Percentiles rank a stretch among this genome's conserved stretches.
These are phyloP conservation scores for Baudoinia panamericana DNA, from an alignment of 495 filamentous ascomycete genomes.

Conservation along the genomic window DNA sequence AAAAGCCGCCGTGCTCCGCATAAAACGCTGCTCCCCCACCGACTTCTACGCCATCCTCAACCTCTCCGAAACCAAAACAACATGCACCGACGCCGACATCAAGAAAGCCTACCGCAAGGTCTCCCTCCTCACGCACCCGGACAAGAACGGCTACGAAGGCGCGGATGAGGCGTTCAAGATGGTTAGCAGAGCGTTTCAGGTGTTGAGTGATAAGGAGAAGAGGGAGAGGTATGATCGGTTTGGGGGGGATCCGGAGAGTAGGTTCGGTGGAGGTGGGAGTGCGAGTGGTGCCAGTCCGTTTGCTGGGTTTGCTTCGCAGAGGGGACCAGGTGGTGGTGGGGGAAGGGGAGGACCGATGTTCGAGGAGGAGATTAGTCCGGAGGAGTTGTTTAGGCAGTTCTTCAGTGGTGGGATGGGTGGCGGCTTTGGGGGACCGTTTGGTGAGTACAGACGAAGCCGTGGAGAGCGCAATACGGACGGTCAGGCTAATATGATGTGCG, in stretches of 20 bases:
- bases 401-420: constrained; percentile 61
- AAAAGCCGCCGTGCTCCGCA: constrained; percentile 74
- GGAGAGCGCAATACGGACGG: neutral
- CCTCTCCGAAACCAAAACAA: constrained; percentile 43
- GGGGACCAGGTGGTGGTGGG: constrained; percentile 26
- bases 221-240: constrained; percentile 72
- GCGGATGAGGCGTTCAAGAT: constrained; percentile 97
- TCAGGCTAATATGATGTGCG: constrained; percentile 18
- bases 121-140: constrained; percentile 79
- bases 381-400: constrained; percentile 92
- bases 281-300: constrained; percentile 46
- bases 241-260: constrained; percentile 80
- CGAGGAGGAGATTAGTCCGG: constrained; percentile 86
- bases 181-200: constrained; percentile 84
- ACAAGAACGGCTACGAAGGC: constrained; percentile 95
- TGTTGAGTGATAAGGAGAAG: constrained; percentile 89
- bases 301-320: constrained; percentile 47
- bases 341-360: constrained; percentile 43
- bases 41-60: constrained; percentile 86
- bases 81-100: constrained; percentile 65
- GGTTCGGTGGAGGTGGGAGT: constrained; percentile 47
- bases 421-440: constrained; percentile 50
- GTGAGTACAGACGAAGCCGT: constrained; percentile 28
- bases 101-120: constrained; percentile 93
- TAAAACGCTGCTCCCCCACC: constrained; percentile 67